Percentiles rank a stretch among this genome's conserved stretches.
Conservation (phyloP, 495 filamentous ascomycete genomes). For the Penicillium cosmopolitanum region DNA sequence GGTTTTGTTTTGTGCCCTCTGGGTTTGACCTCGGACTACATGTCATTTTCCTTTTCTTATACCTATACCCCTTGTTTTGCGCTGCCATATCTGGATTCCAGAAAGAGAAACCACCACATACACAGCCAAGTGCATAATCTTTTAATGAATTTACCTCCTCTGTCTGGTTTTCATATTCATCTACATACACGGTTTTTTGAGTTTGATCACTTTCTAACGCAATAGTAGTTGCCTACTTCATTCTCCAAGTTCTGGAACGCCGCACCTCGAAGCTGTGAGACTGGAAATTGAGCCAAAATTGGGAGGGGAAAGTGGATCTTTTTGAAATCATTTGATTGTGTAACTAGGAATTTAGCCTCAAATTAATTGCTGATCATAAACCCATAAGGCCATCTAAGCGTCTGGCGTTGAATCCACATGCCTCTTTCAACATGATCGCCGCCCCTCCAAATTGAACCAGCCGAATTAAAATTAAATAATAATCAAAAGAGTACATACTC, state of each 20-base stretch:
- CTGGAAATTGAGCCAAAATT: neutral
- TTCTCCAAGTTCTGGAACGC: slow-evolving; percentile 36
- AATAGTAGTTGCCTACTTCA: slow-evolving; percentile 42
- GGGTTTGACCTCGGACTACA: neutral
- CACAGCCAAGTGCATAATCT: slow-evolving; percentile 22
- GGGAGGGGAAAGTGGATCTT: neutral
- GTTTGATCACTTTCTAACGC: slow-evolving; percentile 19
- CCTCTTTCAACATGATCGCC: neutral
- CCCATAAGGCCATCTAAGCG: neutral
- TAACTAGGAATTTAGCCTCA: slow-evolving; percentile 7
- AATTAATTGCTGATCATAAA: slow-evolving; percentile 3
- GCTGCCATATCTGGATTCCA: neutral
- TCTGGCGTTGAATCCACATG: neutral
- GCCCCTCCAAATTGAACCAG: neutral
- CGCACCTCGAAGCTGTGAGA: slow-evolving; percentile 38
- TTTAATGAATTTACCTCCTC: slow-evolving; percentile 16
- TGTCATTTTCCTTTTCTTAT: slow-evolving; percentile 10
- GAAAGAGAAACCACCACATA: slow-evolving; percentile 7
- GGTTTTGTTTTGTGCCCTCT: neutral
- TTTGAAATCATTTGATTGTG: slow-evolving; percentile 2
- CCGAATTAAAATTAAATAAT: slow-evolving; percentile 1
- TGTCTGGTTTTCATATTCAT: slow-evolving; percentile 4
- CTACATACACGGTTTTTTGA: neutral
- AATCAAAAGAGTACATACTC: neutral
- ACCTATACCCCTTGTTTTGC: slow-evolving; percentile 5